Percentiles rank a stretch among this genome's conserved stretches.
phyloP scores from a whole-genome alignment of 352 stramenopile species.

The Globisporangium nunn region DNA sequence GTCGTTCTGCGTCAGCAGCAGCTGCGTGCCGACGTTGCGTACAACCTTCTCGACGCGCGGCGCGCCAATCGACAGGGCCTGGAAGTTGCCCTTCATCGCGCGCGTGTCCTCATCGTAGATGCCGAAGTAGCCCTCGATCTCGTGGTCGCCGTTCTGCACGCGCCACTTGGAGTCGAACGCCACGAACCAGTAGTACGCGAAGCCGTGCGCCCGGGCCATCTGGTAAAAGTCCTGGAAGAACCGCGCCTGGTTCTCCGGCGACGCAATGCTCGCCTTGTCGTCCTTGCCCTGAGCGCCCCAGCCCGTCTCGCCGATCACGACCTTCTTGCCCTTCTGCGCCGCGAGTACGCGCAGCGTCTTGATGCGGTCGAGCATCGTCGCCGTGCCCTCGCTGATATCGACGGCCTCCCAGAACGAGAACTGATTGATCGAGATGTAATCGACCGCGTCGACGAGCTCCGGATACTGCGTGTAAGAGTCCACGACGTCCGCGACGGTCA shows the following conservation, averaged over 20 bases:
- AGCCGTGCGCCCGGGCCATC: constrained; percentile 31
- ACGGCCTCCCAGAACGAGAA: constrained; percentile 69
- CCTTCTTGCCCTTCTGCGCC: constrained; percentile 39
- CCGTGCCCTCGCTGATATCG: constrained; percentile 37
- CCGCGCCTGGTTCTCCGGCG: constrained; percentile 45
- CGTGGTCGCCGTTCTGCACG: constrained; percentile 28
- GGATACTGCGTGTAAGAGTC: constrained; percentile 63
- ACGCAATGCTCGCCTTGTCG: constrained; percentile 22
- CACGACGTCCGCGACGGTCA: constrained; percentile 68
- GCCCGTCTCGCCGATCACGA: constrained; percentile 66
- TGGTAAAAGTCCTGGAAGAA: constrained; percentile 71
- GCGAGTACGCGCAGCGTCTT: constrained; percentile 33
- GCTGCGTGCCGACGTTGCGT: constrained; percentile 12
- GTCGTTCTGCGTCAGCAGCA: constrained; percentile 22
- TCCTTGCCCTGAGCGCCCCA: constrained; percentile 48
- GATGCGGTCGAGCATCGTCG: constrained; percentile 48
- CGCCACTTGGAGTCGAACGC: constrained; percentile 65
- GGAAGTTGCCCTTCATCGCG: constrained; percentile 55
- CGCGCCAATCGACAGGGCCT: constrained; percentile 25
- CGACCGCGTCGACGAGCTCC: constrained; percentile 47
- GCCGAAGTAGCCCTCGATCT: constrained; percentile 63
- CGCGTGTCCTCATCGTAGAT: constrained; percentile 37
- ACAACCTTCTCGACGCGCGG: constrained; percentile 18
- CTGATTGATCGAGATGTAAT: constrained; percentile 71
- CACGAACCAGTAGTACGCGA: constrained; percentile 74